Evolutionary conservation across 2,329 filamentous ascomycete species (phyloP), one percentile per base, ranked within the genome.

Genomic region (Coniochaeta sp.): DNA sequence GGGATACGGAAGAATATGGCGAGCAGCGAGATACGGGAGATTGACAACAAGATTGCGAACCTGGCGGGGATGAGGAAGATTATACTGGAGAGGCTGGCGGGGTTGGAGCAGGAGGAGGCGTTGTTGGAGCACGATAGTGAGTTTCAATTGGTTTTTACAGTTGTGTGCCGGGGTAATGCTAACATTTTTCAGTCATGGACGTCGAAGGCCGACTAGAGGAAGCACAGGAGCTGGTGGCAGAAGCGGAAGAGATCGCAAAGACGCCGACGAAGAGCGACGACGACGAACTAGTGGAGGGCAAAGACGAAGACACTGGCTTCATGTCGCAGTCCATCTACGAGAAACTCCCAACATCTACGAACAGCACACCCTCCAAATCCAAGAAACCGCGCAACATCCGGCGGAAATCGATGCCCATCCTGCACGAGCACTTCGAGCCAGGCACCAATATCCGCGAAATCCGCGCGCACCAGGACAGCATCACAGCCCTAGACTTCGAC

Each of bases 291-390:
- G 72, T 73, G 31, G 77, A 76, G 56, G 70, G 73, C 53, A 73
- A 76, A 49, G 73, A 78, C 31, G 70, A 76, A 35, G 68, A 70
- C 28, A 57, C 64, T 22, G 78, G 76, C 1, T 99, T 97, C 73
- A 97, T 97, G 94, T 96, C 94, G 3, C 90, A 96, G 67, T 96
- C 91, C 12, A 89, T 99, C 60, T 99, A 97, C 67, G 88, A 95
- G 59, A 96, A 96, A 69, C 73, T 99, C 8, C 89, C 91, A 1
- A 3, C 45, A 6, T 70, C 72, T 9, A 64, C 71, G 26, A 66
- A 67, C 20, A 76, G 70, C 59, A 75, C 78, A 2, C 73, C 79
- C 1, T 65, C 76, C 7, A 78, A 75, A 63, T 58, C 70, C 14
- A 77, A 75, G 60, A 77, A 76, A 58, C 69, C 69, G 42, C 78